Evolutionary conservation across 2,329 filamentous ascomycete species (phyloP).

Genomic region (Alternaria brassicicola): DNA sequence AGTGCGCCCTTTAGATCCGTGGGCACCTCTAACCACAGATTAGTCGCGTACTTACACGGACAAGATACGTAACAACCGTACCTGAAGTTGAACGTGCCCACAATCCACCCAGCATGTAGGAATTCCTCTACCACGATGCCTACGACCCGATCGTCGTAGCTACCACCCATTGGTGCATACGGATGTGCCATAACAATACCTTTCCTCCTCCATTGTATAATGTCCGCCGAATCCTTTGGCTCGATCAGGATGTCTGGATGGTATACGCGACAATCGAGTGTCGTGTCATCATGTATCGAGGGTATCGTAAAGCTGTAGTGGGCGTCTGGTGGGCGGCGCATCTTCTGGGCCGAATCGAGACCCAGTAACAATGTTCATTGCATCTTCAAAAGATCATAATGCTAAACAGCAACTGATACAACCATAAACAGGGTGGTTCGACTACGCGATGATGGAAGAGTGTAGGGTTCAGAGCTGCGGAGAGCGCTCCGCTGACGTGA

Average conservation of each 20-base stretch:
- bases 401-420: neutral
- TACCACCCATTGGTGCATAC: conserved; percentile 86
- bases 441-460: neutral
- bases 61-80: conserved; percentile 43
- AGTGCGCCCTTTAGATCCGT: conserved; percentile 74
- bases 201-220: conserved; percentile 46
- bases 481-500: neutral
- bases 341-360: conserved; percentile 33
- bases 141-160: conserved; percentile 82
- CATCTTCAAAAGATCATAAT: conserved; percentile 20
- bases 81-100: conserved; percentile 93
- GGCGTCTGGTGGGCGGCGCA: conserved; percentile 36
- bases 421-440: neutral
- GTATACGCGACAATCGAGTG: conserved; percentile 83
- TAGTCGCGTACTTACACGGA: neutral
- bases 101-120: conserved; percentile 72
- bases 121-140: conserved; percentile 67
- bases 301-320: conserved; percentile 74
- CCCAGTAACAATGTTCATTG: conserved; percentile 30
- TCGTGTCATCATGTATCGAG: conserved; percentile 77
- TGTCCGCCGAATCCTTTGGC: neutral
- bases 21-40: conserved; percentile 69
- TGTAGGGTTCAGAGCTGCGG: conserved; percentile 3
- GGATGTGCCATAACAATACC: conserved; percentile 82
- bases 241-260: conserved; percentile 54